Evolutionary conservation across 2,329 filamentous ascomycete genomes (phyloP).

Genomic region (Pestalotiopsis sp.): DNA sequence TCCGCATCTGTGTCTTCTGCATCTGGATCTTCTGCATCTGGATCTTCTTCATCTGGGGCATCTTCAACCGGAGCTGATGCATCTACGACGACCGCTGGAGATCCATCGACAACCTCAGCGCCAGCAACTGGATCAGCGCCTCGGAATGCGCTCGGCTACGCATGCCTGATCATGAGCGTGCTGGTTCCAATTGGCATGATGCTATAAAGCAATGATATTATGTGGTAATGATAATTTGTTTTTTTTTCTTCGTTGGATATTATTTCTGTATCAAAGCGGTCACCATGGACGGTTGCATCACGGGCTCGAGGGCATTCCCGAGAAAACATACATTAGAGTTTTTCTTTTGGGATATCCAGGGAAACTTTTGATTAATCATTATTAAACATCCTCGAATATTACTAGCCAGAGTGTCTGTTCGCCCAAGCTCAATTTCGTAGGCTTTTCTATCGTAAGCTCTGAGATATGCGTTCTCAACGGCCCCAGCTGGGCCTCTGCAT

Average conservation of each 20-base stretch:
- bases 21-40: not conserved
- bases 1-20: not conserved
- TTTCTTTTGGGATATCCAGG: too few species aligned
- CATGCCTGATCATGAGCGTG: conserved; percentile 10
- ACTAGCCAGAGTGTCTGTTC: conserved; percentile 7
- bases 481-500: conserved; percentile 20
- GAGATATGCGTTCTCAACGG: conserved; percentile 14
- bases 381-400: not conserved
- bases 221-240: not conserved
- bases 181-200: not conserved
- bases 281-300: not conserved
- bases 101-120: not conserved
- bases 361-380: not conserved
- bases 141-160: conserved; percentile 1
- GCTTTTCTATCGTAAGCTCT: not conserved
- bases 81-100: conserved; percentile 4
- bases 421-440: not conserved
- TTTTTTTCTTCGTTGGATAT: not conserved
- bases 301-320: not conserved
- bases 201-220: not conserved
- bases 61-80: not conserved
- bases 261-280: not conserved
- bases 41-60: not conserved
- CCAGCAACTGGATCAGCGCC: conserved; percentile 13
- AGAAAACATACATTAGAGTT: not conserved